phyloP scores from a whole-genome alignment of 2,329 filamentous ascomycete genomes.

The Chrysosporium queenslandicum region DNA sequence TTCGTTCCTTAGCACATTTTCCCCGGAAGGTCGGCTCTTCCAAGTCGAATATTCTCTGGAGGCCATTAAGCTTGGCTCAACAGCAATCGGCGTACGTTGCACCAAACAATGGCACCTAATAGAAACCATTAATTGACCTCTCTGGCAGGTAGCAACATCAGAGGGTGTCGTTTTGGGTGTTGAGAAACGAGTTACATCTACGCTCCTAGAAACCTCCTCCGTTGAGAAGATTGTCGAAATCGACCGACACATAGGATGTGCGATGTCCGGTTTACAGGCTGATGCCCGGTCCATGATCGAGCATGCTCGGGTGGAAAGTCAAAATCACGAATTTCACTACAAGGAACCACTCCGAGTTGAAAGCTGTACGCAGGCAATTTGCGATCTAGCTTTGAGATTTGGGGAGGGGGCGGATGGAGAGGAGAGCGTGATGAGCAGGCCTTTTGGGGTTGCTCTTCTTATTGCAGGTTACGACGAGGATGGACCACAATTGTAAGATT shows the following conservation, averaged over 20 bases:
- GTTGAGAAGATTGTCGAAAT: constrained; percentile 99
- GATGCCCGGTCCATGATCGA: constrained; percentile 97
- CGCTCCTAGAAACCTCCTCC: constrained; percentile 90
- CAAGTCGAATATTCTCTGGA: constrained; percentile 99
- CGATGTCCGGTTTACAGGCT: constrained; percentile 95
- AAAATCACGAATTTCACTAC: constrained; percentile 97
- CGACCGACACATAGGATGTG: constrained; percentile 95
- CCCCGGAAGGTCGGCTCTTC: constrained; percentile 97
- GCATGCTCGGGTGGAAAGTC: constrained; percentile 93
- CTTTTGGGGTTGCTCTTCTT: constrained; percentile 90
- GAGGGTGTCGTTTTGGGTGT: constrained; percentile 94
- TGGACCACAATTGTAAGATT: constrained; percentile 68
- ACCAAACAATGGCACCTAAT: background rate
- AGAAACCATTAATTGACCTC: constrained; percentile 4
- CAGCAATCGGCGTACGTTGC: constrained; percentile 72
- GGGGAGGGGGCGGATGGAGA: constrained; percentile 95
- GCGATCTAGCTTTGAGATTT: constrained; percentile 89
- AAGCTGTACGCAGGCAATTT: constrained; percentile 98
- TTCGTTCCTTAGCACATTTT: constrained; percentile 69
- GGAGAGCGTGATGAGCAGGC: constrained; percentile 96
- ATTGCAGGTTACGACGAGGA: constrained; percentile 97
- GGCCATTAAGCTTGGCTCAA: constrained; percentile 98
- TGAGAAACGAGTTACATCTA: constrained; percentile 97
- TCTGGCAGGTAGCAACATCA: constrained; percentile 64
- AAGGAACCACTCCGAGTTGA: constrained; percentile 90